Evolutionary conservation across 805 yeast genomes (phyloP), one percentile per base, ranked within the genome.

Genomic region (Spencermartinsiella europaea): DNA sequence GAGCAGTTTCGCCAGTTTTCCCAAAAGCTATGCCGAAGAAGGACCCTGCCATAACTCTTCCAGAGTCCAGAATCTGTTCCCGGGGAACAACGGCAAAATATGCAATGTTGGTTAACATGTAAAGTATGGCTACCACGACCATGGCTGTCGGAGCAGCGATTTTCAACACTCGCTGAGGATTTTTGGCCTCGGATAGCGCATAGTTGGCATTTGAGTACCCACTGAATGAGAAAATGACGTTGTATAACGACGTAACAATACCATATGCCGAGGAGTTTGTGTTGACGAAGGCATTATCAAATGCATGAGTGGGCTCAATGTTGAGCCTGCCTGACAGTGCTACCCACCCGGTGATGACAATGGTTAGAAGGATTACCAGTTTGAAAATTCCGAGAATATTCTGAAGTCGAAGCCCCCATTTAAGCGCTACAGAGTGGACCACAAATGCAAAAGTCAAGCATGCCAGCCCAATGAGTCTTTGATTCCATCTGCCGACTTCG

Each of bases 161-260:
- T 59, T 70, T 79, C 62, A 84, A 75, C 40, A 85, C 80, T 57
- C 77, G 76, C 39, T 77, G 76, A 1, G 95, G 93, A 63, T 86
- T 75, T 61, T 77, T 81, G 42, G 80, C 79, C 67, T 85, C 95
- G 58, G 89, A 86, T 40, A 85, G 72, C 3, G 93, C 91, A 57
- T 85, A 85, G 66, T 85, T 85, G 44, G 83, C 90, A 60, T 85
- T 85, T 34, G 90, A 81, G 62, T 85, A 85, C 42, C 95, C 95
- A 56, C 84, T 78, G 56, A 79, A 85, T 1, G 91, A 83, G 91
- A 91, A 85, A 59, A 85, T 85, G 47, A 85, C 86, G 59, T 83
- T 84, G 69, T 84, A 85, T 46, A 85, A 71, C 4, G 93, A 89
- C 55, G 80, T 63, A 40, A 64, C 68, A 49, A 72, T 74, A n/a